A percentile compares a stretch with the other conserved stretches of the same genome.
Evolutionary conservation across 2,329 filamentous ascomycete genomes (phyloP).

Genomic region (Hyphodiscus sp.): DNA sequence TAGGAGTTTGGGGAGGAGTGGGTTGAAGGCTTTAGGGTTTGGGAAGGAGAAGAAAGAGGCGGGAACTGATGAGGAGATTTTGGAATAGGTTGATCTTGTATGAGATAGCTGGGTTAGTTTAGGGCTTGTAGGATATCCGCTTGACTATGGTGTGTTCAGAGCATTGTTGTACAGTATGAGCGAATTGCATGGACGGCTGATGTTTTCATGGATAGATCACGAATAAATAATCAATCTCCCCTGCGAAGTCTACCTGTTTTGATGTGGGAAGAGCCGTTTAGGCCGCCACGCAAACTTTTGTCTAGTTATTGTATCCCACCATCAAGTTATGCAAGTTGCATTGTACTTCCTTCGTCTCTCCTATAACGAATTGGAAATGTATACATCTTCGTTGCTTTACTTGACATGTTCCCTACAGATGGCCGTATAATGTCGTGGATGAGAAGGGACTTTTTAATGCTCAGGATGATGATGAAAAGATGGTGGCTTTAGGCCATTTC

Average conservation of each 20-base stretch:
- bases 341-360: background rate
- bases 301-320: slow-evolving; percentile 15
- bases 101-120: background rate
- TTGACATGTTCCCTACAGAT: background rate
- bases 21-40: slow-evolving; percentile 16
- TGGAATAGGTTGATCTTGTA: slow-evolving; percentile 2
- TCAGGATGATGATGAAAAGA: slow-evolving; percentile 10
- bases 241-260: slow-evolving; percentile 4
- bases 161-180: background rate
- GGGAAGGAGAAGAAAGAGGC: slow-evolving; percentile 15
- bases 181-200: background rate
- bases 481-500: slow-evolving; percentile 35
- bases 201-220: background rate
- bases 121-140: background rate
- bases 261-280: background rate
- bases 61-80: slow-evolving; percentile 9
- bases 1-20: slow-evolving; percentile 39
- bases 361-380: background rate
- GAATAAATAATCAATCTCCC: slow-evolving; percentile 13
- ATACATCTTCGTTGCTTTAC: background rate
- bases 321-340: background rate
- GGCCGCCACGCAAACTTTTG: slow-evolving; percentile 18
- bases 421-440: background rate
- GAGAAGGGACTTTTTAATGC: background rate
- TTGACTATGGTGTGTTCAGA: background rate